Conservation (phyloP, 306 rosid species). For the Crotalaria pallida region DNA sequence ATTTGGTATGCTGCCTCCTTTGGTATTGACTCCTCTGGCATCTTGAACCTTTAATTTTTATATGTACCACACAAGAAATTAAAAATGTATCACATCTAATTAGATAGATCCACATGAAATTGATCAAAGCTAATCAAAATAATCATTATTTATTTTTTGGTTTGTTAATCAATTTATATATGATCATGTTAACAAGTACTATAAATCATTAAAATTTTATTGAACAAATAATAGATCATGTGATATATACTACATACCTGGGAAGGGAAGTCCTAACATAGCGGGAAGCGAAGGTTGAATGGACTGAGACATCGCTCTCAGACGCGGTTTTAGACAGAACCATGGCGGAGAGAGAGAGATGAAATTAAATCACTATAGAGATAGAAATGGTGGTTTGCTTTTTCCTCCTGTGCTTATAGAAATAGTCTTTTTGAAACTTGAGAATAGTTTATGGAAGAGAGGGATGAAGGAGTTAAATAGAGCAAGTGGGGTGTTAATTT, state of each 20-base stretch:
- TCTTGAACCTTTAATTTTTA: constrained; percentile 39
- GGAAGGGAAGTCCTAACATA: constrained; percentile 83
- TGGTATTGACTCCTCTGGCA: constrained; percentile 42
- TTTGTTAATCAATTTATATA: too few species aligned
- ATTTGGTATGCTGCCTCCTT: constrained; percentile 50
- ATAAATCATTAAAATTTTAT: too few species aligned
- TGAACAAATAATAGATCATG: too few species aligned
- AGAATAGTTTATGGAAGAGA: not conserved
- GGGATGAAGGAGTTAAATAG: not conserved
- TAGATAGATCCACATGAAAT: too few species aligned
- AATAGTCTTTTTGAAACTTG: not conserved
- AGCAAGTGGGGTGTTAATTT: not conserved
- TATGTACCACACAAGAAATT: not conserved
- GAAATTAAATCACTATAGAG: not conserved
- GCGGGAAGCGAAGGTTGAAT: constrained; percentile 88
- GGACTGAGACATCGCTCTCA: constrained; percentile 57
- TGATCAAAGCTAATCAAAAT: not conserved
- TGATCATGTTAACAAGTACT: not conserved
- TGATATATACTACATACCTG: constrained; percentile 17
- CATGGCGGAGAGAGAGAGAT: constrained; percentile 31
- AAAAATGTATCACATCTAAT: not conserved
- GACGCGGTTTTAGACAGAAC: constrained; percentile 69
- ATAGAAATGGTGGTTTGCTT: not conserved
- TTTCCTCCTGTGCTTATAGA: not conserved
- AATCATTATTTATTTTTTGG: not conserved